Evolutionary conservation across 805 yeast genomes (phyloP).

Genomic region (Komagataella ulmi): DNA sequence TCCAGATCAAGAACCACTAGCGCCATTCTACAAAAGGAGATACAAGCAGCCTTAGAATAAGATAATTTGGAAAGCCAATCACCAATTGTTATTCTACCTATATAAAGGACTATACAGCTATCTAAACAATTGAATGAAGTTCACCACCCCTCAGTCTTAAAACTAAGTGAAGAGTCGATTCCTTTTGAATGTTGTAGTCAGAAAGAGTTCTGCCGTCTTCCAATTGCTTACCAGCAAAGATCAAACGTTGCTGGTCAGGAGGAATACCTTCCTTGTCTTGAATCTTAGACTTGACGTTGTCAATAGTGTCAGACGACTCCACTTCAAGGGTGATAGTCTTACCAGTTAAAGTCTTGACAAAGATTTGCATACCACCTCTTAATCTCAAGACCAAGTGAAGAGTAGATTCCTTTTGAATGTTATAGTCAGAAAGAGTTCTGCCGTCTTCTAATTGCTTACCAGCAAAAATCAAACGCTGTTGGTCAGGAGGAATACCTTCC

Average conservation of each 20-base stretch:
- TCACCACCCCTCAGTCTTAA: constrained; percentile 95
- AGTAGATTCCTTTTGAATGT: constrained; percentile 37
- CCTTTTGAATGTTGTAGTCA: constrained; percentile 98
- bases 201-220: constrained; percentile 94
- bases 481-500: constrained; percentile 32
- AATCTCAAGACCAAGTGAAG: constrained; percentile 74
- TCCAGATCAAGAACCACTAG: neutral
- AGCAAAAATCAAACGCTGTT: constrained; percentile 30
- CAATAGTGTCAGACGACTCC: constrained; percentile 95
- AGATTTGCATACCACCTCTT: constrained; percentile 73
- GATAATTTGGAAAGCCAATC: neutral
- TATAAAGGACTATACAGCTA: neutral
- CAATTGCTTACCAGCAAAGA: constrained; percentile 95
- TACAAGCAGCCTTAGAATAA: neutral
- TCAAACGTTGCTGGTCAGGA: constrained; percentile 94
- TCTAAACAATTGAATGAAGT: neutral
- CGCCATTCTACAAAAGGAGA: neutral
- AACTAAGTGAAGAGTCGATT: constrained; percentile 91
- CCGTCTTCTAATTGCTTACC: constrained; percentile 47
- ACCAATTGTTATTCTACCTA: neutral
- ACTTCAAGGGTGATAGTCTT: constrained; percentile 81
- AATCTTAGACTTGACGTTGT: constrained; percentile 91
- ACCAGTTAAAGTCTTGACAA: constrained; percentile 45
- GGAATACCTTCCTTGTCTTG: constrained; percentile 98
- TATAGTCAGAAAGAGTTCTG: constrained; percentile 87